phyloP scores from a whole-genome alignment of 148 eudicot genomes.

The Silene uniflora region DNA sequence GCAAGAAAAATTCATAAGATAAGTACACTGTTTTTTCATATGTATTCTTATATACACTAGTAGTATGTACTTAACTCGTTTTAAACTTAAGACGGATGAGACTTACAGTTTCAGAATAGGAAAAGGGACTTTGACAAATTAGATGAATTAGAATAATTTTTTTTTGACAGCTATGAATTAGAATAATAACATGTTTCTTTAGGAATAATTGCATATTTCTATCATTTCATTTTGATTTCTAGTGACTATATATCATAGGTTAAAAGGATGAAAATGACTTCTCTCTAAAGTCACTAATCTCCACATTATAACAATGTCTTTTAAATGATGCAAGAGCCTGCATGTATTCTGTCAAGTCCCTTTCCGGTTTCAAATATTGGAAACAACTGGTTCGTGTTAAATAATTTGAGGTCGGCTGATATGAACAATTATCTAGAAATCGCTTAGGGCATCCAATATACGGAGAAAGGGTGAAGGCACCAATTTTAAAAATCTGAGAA shows the following conservation, averaged over 20 bases:
- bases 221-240: constrained; percentile 13
- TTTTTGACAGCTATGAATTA: constrained; percentile 22
- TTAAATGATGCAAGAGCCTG: not conserved
- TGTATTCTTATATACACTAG: too few relatives aligned
- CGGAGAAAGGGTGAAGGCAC: too few relatives aligned
- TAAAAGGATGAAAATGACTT: not conserved
- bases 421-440: too few relatives aligned
- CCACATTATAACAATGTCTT: not conserved
- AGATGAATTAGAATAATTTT: constrained; percentile 4
- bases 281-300: not conserved
- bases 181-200: constrained; percentile 1
- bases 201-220: constrained; percentile 21
- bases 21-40: too few relatives aligned
- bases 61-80: too few relatives aligned
- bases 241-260: not conserved
- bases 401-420: too few relatives aligned
- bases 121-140: constrained; percentile 24
- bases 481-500: not conserved
- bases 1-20: too few relatives aligned
- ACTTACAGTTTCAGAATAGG: not conserved
- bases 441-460: too few relatives aligned
- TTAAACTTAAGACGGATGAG: too few relatives aligned
- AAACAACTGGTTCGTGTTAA: not conserved
- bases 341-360: not conserved
- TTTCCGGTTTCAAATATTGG: not conserved